A percentile compares a stretch with the other conserved stretches of the same genome.
These are phyloP conservation scores for Starmerella bombi DNA, from an alignment of 805 yeast species.

Conservation along the genomic window DNA sequence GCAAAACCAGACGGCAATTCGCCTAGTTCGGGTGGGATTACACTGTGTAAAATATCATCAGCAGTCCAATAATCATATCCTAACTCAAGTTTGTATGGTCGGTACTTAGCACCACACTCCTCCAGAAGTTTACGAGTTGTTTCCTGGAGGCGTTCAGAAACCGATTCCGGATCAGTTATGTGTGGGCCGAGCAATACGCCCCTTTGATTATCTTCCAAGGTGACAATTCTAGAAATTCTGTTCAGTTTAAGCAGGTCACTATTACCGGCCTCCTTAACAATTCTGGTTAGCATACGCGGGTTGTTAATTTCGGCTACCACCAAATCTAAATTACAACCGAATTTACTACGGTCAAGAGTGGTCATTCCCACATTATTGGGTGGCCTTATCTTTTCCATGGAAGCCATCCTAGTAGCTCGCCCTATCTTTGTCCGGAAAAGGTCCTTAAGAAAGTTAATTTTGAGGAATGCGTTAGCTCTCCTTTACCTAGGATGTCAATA, in stretches of 20 bases:
- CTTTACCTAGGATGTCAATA: too few species aligned
- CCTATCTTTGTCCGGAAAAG: neutral
- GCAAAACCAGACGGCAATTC: slow-evolving; percentile 88
- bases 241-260: slow-evolving; percentile 57
- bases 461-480: neutral
- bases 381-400: slow-evolving; percentile 30
- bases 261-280: slow-evolving; percentile 42
- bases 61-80: slow-evolving; percentile 76
- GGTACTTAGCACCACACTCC: slow-evolving; percentile 35
- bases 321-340: slow-evolving; percentile 43
- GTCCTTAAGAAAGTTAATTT: neutral
- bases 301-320: slow-evolving; percentile 60
- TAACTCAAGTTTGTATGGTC: slow-evolving; percentile 42
- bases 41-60: slow-evolving; percentile 69
- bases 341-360: slow-evolving; percentile 51
- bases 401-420: neutral
- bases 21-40: slow-evolving; percentile 58
- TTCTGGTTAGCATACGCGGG: slow-evolving; percentile 44
- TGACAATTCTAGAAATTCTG: slow-evolving; percentile 56
- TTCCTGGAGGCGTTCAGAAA: slow-evolving; percentile 30
- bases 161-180: slow-evolving; percentile 24
- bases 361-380: slow-evolving; percentile 58
- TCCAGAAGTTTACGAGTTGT: slow-evolving; percentile 36
- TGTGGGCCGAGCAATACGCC: slow-evolving; percentile 47
- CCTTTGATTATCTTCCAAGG: slow-evolving; percentile 29